Evolutionary conservation across 768 basidiomycete species (phyloP).

Genomic region (Trametopsis cervina): DNA sequence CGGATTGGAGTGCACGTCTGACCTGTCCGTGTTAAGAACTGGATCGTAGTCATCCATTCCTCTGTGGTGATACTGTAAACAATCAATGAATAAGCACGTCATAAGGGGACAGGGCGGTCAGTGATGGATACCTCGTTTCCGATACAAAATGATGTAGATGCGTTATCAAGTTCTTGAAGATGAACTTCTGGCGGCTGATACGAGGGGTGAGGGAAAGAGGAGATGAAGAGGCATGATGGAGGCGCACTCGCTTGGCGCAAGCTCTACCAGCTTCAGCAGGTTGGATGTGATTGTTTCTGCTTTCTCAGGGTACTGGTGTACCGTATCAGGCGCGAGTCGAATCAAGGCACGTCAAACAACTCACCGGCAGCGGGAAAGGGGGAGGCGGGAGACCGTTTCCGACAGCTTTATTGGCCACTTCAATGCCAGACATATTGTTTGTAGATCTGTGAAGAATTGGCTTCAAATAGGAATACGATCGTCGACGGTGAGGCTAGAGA

Average conservation of each 20-base stretch:
- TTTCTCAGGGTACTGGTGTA: conserved; percentile 40
- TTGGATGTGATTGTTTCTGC: conserved; percentile 46
- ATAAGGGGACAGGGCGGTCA: background rate
- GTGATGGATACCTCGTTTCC: conserved; percentile 48
- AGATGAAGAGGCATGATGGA: background rate
- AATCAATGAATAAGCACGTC: background rate
- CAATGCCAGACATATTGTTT: background rate
- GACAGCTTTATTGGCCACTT: background rate
- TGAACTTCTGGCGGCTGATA: conserved; percentile 37
- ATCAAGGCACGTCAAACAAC: conserved; percentile 11
- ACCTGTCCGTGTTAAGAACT: conserved; percentile 72
- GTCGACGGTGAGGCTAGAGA: no score
- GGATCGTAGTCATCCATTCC: conserved; percentile 78
- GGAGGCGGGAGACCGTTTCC: conserved; percentile 36
- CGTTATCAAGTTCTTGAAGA: conserved; percentile 45
- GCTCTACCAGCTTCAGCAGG: conserved; percentile 31
- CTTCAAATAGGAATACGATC: no score
- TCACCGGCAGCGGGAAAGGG: conserved; percentile 33
- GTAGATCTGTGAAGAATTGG: background rate
- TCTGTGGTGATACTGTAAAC: conserved; percentile 57
- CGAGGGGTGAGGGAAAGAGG: conserved; percentile 5
- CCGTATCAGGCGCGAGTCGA: no score
- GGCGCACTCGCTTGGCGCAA: conserved; percentile 34
- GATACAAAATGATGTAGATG: conserved; percentile 72
- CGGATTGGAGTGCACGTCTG: conserved; percentile 60